Evolutionary conservation across 306 rosid genomes (phyloP).

Genomic region (Rubus parviflorus): DNA sequence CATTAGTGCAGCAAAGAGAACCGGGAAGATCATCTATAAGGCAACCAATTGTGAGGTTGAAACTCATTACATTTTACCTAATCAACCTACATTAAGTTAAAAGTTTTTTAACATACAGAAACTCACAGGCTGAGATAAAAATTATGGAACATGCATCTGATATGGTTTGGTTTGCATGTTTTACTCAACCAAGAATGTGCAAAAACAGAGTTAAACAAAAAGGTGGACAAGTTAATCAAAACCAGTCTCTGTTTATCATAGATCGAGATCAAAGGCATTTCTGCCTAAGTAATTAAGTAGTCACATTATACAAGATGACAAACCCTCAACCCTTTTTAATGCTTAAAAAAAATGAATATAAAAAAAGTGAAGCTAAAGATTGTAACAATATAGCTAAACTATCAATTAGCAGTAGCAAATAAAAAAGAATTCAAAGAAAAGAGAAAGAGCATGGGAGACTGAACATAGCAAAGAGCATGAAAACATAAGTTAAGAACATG

Average conservation of each 20-base stretch:
- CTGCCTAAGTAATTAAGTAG: background rate
- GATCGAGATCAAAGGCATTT: no score
- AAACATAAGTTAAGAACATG: no score
- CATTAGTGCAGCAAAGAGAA: background rate
- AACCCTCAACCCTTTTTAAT: background rate
- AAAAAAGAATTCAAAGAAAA: no score
- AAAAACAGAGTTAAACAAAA: background rate
- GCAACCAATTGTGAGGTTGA: no score
- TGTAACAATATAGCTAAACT: no score
- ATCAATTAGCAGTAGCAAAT: no score
- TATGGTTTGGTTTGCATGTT: background rate
- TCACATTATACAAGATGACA: background rate
- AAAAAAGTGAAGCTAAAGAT: background rate
- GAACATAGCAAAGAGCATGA: background rate
- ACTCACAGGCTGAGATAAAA: background rate
- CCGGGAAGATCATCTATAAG: background rate
- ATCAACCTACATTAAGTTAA: background rate
- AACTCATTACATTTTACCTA: background rate
- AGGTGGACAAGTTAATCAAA: background rate
- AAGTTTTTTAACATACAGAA: background rate
- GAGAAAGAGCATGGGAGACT: no score
- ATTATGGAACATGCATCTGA: background rate
- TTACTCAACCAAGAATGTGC: background rate
- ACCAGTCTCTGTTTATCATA: background rate
- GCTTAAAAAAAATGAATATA: background rate